Evolutionary conservation across 2,329 filamentous ascomycete species (phyloP), one percentile per base, ranked within the genome.

Genomic region (Annulohypoxylon truncatum): DNA sequence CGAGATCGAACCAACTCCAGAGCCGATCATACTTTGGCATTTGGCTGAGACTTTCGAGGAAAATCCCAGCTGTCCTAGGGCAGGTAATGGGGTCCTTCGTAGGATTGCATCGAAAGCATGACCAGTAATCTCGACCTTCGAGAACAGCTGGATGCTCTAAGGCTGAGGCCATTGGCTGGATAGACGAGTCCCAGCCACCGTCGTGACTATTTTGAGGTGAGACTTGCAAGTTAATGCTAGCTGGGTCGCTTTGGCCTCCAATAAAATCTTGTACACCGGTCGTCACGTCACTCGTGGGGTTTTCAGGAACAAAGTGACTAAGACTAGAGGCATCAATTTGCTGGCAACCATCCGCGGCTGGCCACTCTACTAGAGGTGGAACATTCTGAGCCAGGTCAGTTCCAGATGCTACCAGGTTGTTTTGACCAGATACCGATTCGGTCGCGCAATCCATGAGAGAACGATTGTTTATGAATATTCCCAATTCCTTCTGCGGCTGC

Each of bases 1-100:
- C 61, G 24, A 63, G 61, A 12, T 55, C 61, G 31, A 63, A 55
- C 61, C 61, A 63, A 9, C 61, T 48, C 61, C 61, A 63, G 24
- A 63, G 29, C 40, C 54, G 53, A 40, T 63, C 61, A 8, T 57
- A 47, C 31, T 57, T 55, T 20, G 61, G 61, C 61, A 63, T 63
- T 15, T 63, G 61, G 15, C 61, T 54, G 4, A 63, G 61, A 18
- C 48, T 63, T 10, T 63, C 53, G 8, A 63, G 53, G 47, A 63
- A 52, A 9, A 53, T 42, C 4, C 61, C 61, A 4, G 61, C 61
- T 2, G 61, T 63, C 15, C 61, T 57, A 20, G 61, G 61, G 20
- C 61, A 63, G 12, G 47, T 57, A 4, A 55, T 35, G 12, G 47
- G 57, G 31, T 63, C 61, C 31, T 63, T 48, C 26, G 38, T 57